Base-by-base conservation (phyloP, 2,329 filamentous ascomycete species). In the Penicillium sp. region DNA sequence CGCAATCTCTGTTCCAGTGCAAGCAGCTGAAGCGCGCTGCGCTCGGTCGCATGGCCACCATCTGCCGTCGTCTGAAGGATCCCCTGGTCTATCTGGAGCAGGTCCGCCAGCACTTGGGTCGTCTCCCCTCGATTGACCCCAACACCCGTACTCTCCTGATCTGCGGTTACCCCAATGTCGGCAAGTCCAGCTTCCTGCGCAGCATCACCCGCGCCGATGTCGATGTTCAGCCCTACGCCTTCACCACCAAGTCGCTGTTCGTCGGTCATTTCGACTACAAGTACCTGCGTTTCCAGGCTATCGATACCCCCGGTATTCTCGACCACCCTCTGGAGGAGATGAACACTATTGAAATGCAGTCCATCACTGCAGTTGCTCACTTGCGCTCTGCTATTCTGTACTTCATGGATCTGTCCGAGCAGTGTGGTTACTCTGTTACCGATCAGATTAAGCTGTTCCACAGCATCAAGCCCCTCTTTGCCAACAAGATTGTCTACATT, bases 281-380 rank as follows among this genome's bases (percentile, higher is more conserved):
- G 81, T 95, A 94, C 81, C 84, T 93, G 69, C 86, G 91, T 65
- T 93, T 93, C 81, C 91, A 93, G 82, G 93, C 93, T 30, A 97
- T 99, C 71, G 95, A 99, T 80, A 99, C 95, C 12, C 94, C 94
- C n/a, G 95, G 95, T 84, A 97, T 99, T 70, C 83, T 99, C 64
- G 95, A 99, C 72, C 95, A 99, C 78, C 93, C 94, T 38, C 87
- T 99, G 9, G 95, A 98, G 81, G 95, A 98, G 82, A 99, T 98
- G 95, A 97, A 97, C 82, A 98, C 95, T 3, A 99, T 99, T 75
- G 95, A 99, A 81, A 98, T 98, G 92, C 95, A 98, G 84, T 91
- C 91, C 65, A 97, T 99, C 70, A 98, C 94, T 19, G 95, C 96
- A 12, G 97, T 99, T 81, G 95, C 95, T 56, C 96, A 99, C 83